Evolutionary conservation across 768 basidiomycete genomes (phyloP), one percentile per base, ranked within the genome.

Genomic region (Leccinum incarnatum): DNA sequence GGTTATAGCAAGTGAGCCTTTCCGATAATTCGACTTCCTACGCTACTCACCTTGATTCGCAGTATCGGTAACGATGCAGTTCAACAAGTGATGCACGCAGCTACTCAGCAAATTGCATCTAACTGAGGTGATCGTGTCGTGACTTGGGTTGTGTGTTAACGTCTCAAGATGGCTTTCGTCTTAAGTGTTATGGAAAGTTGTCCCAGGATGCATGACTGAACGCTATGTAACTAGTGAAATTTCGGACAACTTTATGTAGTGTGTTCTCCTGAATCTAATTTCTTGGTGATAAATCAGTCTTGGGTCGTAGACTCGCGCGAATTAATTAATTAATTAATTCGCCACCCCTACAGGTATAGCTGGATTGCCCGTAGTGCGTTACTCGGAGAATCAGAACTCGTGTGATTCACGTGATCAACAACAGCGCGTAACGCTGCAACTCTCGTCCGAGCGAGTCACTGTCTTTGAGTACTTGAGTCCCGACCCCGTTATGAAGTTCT

Each of bases 401-500:
- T 40, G n/a, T 40, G n/a, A 10, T 30, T 66, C 67, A 67, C 67
- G 66, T 67, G 67, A 48, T 32, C 37, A 14, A 21, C 23, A 14
- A 4, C 47, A 48, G 37, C 37, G 17, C 8, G 23, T 46, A 46
- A 46, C 21, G 46, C 25, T 48, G 23, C 25, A 21, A 25, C 19
- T 21, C 12, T 47, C 21, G 46, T 47, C 46, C 29, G 29, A 29
- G 29, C 29, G 21, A 47, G 1, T 47, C 46, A 17, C 47, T 21
- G 14, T 7, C 47, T 19, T 45, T 45, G 10, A 42, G 17, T 36
- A 21, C 21, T 21, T 21, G 21, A 23, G 23, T 23, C 15, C 34
- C 14, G 37, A 40, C 40, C 40, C 4, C 17, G 42, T 45, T 11
- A 93, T 93, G 91, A 90, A 88, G 76, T 92, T 93, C 76, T 82